Evolutionary conservation across 148 eudicot genomes (phyloP).

Genomic region (Silene conica): DNA sequence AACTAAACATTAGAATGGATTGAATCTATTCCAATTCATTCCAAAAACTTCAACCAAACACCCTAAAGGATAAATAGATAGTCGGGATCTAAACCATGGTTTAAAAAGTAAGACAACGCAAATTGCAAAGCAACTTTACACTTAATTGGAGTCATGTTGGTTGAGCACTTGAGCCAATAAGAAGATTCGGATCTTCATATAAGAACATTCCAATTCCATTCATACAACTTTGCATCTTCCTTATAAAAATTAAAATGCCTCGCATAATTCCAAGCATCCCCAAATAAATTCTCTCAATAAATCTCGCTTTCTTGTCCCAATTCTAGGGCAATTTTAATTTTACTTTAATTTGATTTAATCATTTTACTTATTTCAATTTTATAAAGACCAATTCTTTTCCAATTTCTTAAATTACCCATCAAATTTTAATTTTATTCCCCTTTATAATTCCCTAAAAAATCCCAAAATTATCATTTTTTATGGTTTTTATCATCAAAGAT

Average conservation of each 20-base stretch:
- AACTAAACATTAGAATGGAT: too few relatives aligned
- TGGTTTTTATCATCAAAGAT: constrained; percentile 3
- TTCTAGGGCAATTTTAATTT: not conserved
- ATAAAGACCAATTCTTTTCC: constrained; percentile 10
- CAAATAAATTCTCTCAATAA: not conserved
- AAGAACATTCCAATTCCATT: constrained; percentile 32
- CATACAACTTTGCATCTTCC: not conserved
- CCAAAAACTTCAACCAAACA: too few relatives aligned
- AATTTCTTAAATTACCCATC: not conserved
- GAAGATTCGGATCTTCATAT: constrained; percentile 45
- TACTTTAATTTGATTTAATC: not conserved
- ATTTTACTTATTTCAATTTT: not conserved
- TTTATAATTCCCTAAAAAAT: not conserved
- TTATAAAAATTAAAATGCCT: constrained; percentile 11
- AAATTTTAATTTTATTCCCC: not conserved
- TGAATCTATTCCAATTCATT: too few relatives aligned
- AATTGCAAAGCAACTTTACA: not conserved
- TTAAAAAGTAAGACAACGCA: too few relatives aligned
- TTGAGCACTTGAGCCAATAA: not conserved
- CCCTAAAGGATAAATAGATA: too few relatives aligned
- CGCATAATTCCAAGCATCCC: constrained; percentile 29
- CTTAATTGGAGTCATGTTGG: not conserved
- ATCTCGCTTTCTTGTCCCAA: not conserved
- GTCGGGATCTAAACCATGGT: too few relatives aligned
- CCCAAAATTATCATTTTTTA: not conserved